Percentiles rank a stretch among this genome's conserved stretches.
Conservation (phyloP, 345 rosid species). For the Durio zibethinus region DNA sequence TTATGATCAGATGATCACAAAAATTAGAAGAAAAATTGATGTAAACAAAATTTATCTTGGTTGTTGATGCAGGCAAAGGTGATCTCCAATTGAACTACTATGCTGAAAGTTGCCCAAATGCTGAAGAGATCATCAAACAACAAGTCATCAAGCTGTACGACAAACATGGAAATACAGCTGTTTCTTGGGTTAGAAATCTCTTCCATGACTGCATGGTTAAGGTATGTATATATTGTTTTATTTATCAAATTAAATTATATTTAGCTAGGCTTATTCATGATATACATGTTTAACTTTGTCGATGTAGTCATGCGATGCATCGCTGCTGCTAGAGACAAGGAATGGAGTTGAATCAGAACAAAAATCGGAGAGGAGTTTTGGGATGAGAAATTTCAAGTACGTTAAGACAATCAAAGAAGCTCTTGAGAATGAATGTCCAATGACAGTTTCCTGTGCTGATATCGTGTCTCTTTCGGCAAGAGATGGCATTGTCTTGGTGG, state of each 20-base stretch:
- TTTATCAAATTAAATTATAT: not conserved
- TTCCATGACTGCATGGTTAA: slow-evolving; percentile 79
- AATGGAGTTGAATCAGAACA: slow-evolving; percentile 61
- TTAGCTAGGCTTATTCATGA: not conserved
- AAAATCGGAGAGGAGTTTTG: slow-evolving; percentile 57
- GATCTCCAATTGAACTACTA: slow-evolving; percentile 66
- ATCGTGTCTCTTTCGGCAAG: slow-evolving; percentile 75
- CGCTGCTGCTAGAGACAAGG: slow-evolving; percentile 55
- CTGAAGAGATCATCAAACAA: slow-evolving; percentile 73
- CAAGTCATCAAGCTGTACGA: slow-evolving; percentile 59
- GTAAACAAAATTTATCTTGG: not conserved
- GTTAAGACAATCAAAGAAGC: slow-evolving; percentile 67
- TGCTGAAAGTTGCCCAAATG: slow-evolving; percentile 62
- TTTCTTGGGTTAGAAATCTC: slow-evolving; percentile 89
- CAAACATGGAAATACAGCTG: slow-evolving; percentile 83
- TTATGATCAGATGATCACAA: not conserved
- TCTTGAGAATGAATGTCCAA: slow-evolving; percentile 67
- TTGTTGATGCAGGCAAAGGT: slow-evolving; percentile 37
- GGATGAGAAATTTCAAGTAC: slow-evolving; percentile 88
- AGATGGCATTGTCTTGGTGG: slow-evolving; percentile 74
- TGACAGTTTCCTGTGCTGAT: slow-evolving; percentile 84
- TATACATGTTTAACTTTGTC: not conserved
- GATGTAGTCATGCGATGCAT: slow-evolving; percentile 75
- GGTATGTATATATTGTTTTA: slow-evolving; percentile 22
- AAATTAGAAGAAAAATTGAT: not conserved